phyloP scores from a whole-genome alignment of 305 asterid species.

The Fraxinus platypoda region DNA sequence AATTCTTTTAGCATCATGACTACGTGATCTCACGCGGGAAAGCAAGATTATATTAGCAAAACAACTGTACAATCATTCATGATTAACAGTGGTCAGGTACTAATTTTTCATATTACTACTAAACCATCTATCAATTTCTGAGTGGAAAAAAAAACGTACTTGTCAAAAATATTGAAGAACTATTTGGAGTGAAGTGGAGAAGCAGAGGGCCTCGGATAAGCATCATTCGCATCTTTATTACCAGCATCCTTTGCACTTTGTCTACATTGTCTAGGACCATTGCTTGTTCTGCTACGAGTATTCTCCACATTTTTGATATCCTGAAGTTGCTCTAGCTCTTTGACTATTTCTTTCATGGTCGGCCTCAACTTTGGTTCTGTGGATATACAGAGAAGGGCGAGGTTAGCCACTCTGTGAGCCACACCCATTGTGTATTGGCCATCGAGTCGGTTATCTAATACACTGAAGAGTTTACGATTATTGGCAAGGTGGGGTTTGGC shows the following conservation, averaged over 20 bases:
- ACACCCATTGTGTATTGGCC: conserved; percentile 53
- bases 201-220: conserved; percentile 56
- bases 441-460: conserved; percentile 58
- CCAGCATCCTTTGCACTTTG: conserved; percentile 44
- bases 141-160: background rate
- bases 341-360: conserved; percentile 58
- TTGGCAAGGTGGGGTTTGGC: conserved; percentile 43
- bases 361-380: conserved; percentile 79
- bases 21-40: background rate
- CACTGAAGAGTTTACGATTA: conserved; percentile 44
- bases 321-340: conserved; percentile 65
- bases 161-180: background rate
- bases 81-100: background rate
- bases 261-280: conserved; percentile 38
- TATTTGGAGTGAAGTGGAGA: conserved; percentile 29
- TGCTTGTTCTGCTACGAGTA: conserved; percentile 27
- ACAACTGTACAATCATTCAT: background rate
- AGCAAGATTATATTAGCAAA: background rate
- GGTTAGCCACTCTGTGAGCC: conserved; percentile 38
- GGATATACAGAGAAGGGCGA: conserved; percentile 55
- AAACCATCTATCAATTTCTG: background rate
- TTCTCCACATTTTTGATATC: conserved; percentile 32
- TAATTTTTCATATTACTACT: background rate
- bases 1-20: background rate
- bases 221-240: conserved; percentile 24